phyloP scores from a whole-genome alignment of 805 yeast genomes.

The Babjeviella inositovora region DNA sequence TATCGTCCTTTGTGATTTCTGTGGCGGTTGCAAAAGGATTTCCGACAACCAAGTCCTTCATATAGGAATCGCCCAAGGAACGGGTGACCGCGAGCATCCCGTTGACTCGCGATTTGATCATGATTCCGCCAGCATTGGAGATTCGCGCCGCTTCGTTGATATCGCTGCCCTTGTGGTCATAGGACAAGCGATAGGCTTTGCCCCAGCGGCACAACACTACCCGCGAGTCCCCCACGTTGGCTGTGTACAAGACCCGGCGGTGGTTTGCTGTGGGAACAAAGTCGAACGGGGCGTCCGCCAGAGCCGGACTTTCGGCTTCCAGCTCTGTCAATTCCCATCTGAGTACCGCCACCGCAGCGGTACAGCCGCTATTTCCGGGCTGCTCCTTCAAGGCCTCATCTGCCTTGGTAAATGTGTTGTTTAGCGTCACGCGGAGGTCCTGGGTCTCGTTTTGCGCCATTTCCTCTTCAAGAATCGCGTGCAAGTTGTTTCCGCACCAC shows the following conservation, averaged over 20 bases:
- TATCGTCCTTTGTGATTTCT: constrained; percentile 49
- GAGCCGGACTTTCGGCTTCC: constrained; percentile 4
- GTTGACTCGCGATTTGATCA: constrained; percentile 83
- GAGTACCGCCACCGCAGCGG: constrained; percentile 87
- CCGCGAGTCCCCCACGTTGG: constrained; percentile 91
- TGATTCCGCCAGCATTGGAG: constrained; percentile 66
- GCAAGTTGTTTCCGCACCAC: constrained; percentile 86
- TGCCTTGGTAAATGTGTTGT: constrained; percentile 57
- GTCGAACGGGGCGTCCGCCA: constrained; percentile 17
- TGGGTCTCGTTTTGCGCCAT: constrained; percentile 27
- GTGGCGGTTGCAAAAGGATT: constrained; percentile 88
- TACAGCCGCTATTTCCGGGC: constrained; percentile 74
- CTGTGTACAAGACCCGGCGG: constrained; percentile 72
- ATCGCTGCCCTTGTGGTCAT: constrained; percentile 91
- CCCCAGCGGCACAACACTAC: constrained; percentile 67
- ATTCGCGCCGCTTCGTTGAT: constrained; percentile 61
- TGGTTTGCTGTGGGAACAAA: constrained; percentile 31
- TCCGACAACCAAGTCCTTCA: constrained; percentile 80
- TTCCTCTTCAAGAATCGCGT: constrained; percentile 45
- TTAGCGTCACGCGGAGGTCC: constrained; percentile 52
- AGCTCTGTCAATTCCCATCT: constrained; percentile 53
- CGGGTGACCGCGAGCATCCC: constrained; percentile 93
- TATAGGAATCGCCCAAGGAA: constrained; percentile 84
- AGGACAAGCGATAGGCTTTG: constrained; percentile 61
- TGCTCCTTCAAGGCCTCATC: constrained; percentile 51